These are phyloP conservation scores for Mucor irregularis DNA, from an alignment of 371 early-diverging fungal species.

Conservation along the genomic window DNA sequence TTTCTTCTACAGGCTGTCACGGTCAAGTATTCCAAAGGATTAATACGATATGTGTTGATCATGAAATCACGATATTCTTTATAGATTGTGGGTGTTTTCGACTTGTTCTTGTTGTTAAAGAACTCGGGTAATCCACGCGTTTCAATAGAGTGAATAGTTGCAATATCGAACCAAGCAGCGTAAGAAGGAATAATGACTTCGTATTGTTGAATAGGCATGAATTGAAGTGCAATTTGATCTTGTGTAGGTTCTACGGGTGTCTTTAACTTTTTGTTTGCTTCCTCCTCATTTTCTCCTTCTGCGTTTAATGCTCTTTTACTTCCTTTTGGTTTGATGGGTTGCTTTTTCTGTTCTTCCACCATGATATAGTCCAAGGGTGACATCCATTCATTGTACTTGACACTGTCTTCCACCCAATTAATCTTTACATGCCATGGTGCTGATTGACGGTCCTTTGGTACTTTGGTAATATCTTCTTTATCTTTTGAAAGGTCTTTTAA, in stretches of 20 bases:
- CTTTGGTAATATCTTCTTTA: not conserved
- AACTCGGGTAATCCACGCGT: conserved; percentile 93
- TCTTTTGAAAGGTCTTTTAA: conserved; percentile 9
- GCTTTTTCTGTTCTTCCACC: conserved; percentile 12
- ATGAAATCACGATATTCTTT: conserved; percentile 97
- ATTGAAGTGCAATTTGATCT: conserved; percentile 67
- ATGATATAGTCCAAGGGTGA: conserved; percentile 64
- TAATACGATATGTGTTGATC: conserved; percentile 94
- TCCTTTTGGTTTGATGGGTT: conserved; percentile 7
- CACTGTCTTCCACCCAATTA: conserved; percentile 75
- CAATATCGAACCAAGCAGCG: conserved; percentile 92
- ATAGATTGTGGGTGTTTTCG: conserved; percentile 91
- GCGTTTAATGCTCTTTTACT: conserved; percentile 18
- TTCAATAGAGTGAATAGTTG: conserved; percentile 87
- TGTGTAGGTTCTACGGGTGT: conserved; percentile 17
- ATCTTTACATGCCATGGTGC: conserved; percentile 63
- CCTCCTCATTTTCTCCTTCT: conserved; percentile 13
- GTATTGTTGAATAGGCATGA: conserved; percentile 73
- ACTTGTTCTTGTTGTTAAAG: conserved; percentile 87
- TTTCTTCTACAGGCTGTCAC: conserved; percentile 96
- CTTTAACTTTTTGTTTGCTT: conserved; percentile 12
- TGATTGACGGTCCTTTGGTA: conserved; percentile 20
- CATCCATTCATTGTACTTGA: conserved; percentile 73
- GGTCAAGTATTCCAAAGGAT: conserved; percentile 93
- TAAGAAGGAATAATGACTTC: conserved; percentile 89